A percentile compares a stretch with the other conserved stretches of the same genome.
phyloP scores from a whole-genome alignment of 2,329 filamentous ascomycete species.

The Epichloe gansuensis region DNA sequence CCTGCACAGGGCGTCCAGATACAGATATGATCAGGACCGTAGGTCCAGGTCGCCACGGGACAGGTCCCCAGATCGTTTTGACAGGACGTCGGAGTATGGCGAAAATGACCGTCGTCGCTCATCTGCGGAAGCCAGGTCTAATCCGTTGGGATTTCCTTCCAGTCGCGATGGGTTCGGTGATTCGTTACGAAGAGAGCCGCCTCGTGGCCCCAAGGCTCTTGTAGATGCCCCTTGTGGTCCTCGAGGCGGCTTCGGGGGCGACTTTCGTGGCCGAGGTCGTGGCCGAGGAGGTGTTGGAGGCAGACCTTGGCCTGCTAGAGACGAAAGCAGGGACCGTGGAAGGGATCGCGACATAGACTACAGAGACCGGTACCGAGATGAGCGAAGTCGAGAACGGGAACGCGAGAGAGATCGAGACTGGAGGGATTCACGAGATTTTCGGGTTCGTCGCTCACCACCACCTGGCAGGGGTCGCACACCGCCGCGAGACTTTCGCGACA shows the following conservation, averaged over 20 bases:
- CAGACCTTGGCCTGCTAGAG: conserved; percentile 42
- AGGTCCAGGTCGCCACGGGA: conserved; percentile 55
- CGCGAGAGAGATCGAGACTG: conserved; percentile 44
- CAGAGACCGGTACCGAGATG: conserved; percentile 5
- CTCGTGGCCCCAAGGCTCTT: conserved; percentile 68
- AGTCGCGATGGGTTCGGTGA: conserved; percentile 47
- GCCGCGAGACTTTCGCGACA: conserved; percentile 51
- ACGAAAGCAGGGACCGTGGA: conserved; percentile 48
- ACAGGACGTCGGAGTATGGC: conserved; percentile 39
- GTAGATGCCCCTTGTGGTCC: conserved; percentile 57
- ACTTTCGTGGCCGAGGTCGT: conserved; percentile 41
- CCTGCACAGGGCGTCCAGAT: conserved; percentile 35
- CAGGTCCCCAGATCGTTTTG: conserved; percentile 55
- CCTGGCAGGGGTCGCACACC: conserved; percentile 50
- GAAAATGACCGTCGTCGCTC: conserved; percentile 59
- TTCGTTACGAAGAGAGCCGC: conserved; percentile 52
- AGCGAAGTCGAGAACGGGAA: conserved; percentile 38
- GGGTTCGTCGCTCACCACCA: conserved; percentile 44
- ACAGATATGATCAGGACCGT: conserved; percentile 50
- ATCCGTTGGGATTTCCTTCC: conserved; percentile 45
- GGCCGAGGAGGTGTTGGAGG: conserved; percentile 35
- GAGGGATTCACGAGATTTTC: conserved; percentile 27
- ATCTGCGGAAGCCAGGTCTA: conserved; percentile 43
- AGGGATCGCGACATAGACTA: conserved; percentile 5
- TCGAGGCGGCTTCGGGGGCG: conserved; percentile 52